Evolutionary conservation across 2,329 filamentous ascomycete genomes (phyloP).

Genomic region (Colletotrichum siamense): DNA sequence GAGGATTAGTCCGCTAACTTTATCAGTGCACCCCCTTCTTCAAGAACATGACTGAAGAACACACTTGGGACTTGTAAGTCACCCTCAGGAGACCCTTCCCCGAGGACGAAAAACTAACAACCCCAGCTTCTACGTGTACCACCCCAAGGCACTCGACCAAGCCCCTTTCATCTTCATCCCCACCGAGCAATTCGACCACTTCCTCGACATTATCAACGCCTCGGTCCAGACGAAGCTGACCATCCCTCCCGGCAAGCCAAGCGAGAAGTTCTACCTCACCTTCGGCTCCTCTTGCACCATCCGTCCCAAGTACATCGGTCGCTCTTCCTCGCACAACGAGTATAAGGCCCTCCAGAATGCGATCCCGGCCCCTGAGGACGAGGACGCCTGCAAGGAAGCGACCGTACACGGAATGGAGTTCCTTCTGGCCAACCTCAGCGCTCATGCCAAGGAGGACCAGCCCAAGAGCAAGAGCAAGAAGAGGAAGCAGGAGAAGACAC

Average conservation of each 20-base stretch:
- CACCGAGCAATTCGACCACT: conserved; percentile 66
- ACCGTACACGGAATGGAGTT: conserved; percentile 1
- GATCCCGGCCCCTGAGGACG: background rate
- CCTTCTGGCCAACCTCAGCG: conserved; percentile 2
- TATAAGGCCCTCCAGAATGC: background rate
- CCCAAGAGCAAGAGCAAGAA: conserved; percentile 20
- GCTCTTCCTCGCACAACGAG: conserved; percentile 37
- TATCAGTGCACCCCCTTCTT: conserved; percentile 56
- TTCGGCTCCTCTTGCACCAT: conserved; percentile 68
- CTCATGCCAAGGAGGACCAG: conserved; percentile 28
- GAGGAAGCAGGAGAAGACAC: conserved; percentile 8
- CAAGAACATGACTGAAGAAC: conserved; percentile 60
- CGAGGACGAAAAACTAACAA: conserved; percentile 10
- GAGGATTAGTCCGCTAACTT: background rate
- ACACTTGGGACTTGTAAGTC: conserved; percentile 79
- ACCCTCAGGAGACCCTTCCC: background rate
- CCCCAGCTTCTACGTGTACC: conserved; percentile 70
- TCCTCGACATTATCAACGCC: conserved; percentile 70
- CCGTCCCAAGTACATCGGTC: conserved; percentile 71
- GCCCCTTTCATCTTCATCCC: conserved; percentile 72
- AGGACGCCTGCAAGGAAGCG: background rate
- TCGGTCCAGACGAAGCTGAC: conserved; percentile 57
- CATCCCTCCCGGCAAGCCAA: conserved; percentile 60
- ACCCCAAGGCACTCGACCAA: conserved; percentile 48
- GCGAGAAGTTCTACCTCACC: conserved; percentile 61